Evolutionary conservation across 208 protist species (phyloP), one percentile per base, ranked within the genome.

Genomic region (Crithidia sp.): DNA sequence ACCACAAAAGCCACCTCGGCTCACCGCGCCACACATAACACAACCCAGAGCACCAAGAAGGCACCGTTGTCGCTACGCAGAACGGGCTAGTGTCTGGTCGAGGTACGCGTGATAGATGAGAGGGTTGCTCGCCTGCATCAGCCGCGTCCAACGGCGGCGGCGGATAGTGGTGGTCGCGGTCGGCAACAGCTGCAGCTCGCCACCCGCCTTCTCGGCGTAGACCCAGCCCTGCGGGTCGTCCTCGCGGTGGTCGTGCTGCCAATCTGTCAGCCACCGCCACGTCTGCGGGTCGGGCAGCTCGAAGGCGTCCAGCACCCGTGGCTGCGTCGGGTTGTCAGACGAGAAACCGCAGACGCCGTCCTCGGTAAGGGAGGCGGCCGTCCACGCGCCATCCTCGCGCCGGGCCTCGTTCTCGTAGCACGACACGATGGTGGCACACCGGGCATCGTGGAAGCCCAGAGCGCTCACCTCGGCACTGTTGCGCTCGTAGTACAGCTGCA

Each of bases 391-490:
- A 50, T 63, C 63, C 10, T 37, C 17, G 10, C 79, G 75, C 16
- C 79, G 65, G 13, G 85, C 50, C 55, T 90, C 72, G 55, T 91
- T 94, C 66, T 94, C 89, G 70, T 85, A 89, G 72, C 81, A 89
- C 12, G 71, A 79, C 17, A 86, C 81, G 7, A 90, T 52, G 7
- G 80, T 54, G 6, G 83, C 77, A 55, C 79, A 79, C 1, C 70
- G 77, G 7, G 75, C 82, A 41, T 59, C 57, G 19, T 47, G 64
- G 40, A 88, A 56, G 13, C 85, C 85, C 17, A 75, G 67, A 10
- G 76, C 69, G 17, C 74, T 74, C 44, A 87, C 54, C 66, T 88
- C 76, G 4, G 79, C 82, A 17, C 65, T 68, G 68, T 86, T 87
- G 59, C 75, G 79, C 56, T 93, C 83, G 60, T 84, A 85, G 39